Base-by-base conservation (phyloP, 495 filamentous ascomycete genomes). In the Lasiosphaeriaceae sp. region DNA sequence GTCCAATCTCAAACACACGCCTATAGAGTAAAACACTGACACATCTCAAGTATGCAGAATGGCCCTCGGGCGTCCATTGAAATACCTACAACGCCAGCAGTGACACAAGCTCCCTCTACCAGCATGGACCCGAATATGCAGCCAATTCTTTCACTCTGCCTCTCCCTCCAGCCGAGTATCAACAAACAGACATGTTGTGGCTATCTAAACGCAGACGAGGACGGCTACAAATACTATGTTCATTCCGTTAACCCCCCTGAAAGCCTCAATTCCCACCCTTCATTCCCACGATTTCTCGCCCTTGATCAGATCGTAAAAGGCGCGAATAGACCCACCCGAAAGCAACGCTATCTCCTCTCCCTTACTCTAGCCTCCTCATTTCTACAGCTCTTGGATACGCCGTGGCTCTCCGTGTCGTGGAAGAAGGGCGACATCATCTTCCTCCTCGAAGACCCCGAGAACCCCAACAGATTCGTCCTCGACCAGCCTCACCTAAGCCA, bases 361-460 rank as follows among this genome's bases (percentile, higher is more conserved):
- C 37, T 66, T 0, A 59, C 39, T 14, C 3, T 66, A 1, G 63
- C 62, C 3, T 62, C 63, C 11, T 58, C 65, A 11, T 60, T 63
- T 35, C 37, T 67, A 0, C 63, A 67, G 2, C 49, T 67, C 0
- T 49, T 63, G 2, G 54, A 51, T 1, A 57, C 59, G 0, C 59
- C 65, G 3, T 67, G 63, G 63, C 43, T 67, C 2, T 44, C 59
- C 1, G 24, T 34, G 0, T 58, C 34, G 0, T 50, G 16, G 6
- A 39, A 23, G 8, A 39, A 44, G 0, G 39, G 19, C 21, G 54
- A 50, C 16, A 61, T 65, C 39, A 17, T 60, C 16, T 60, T 64
- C 60, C 59, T 63, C 16, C 59, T 63, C 16, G 50, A 31, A 31
- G 26, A 31, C 26, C 4, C 26, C 26, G 3, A 3, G 26, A 31